Base-by-base conservation (phyloP, 768 basidiomycete species). In the Amanita polypyramis region DNA sequence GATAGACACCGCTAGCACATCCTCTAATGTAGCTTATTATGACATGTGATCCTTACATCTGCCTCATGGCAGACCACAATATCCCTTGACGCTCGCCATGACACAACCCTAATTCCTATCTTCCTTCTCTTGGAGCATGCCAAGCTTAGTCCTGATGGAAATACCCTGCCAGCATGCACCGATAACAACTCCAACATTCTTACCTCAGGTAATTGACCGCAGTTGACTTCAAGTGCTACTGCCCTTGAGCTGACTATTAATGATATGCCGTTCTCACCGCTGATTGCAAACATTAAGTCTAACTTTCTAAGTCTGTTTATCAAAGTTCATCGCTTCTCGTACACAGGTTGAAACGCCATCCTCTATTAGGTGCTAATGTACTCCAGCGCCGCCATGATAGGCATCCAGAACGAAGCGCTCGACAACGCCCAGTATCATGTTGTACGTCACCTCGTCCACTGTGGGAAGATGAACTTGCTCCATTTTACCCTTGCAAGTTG, bases 381-480 rank as follows among this genome's bases (percentile, higher is more conserved):
- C 34, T 29, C 15, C 44, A 21, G 19, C 23, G 15, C 40, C 23
- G 43, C 33, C 27, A 37, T 29, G 27, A 43, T 21, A 43, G 56
- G 61, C n/a, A 51, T 51, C 62, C 61, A 68, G 45, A 45, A 54
- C 45, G 45, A 62, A 67, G 40, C 61, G 60, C 47, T 71, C 70
- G 14, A 68, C 58, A 3, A 66, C 60, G 11, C 63, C 65, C 43
- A 73, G 55, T 27, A 73, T 44, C 65, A 71, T 70, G 40, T 57
- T 60, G 50, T 66, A 65, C 35, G 55, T 64, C 39, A 65, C 59
- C 30, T 70, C 66, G 58, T 71, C 69, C 36, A 67, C 51, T 42
- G 58, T 54, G 17, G 56, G 49, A 43, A 25, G 36, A n/a, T 36
- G 46, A 25, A 50, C 50, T 49, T 54, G 14, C 35, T 17, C 32